Evolutionary conservation across 257 asterid genomes (phyloP), one percentile per base, ranked within the genome.

Genomic region (Plantago elongata): DNA sequence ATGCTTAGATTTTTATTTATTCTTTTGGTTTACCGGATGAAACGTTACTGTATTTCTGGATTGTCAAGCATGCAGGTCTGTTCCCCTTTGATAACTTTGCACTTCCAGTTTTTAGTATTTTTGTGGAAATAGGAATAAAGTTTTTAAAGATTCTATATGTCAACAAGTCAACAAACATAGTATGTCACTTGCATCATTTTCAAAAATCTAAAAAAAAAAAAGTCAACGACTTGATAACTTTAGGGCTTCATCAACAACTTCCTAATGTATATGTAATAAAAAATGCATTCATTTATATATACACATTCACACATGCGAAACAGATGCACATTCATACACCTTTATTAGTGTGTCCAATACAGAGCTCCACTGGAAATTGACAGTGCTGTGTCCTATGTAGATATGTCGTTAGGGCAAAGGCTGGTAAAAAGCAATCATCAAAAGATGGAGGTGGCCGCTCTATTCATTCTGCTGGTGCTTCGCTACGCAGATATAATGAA

Each of bases 391-490:
- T 73, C 74, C 56, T 40, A n/a, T 76, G 72, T 62, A 92, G 99
- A 74, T 92, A 92, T 81, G 99, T 92, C 47, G 89, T 92, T 55
- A 92, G 99, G 69, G 99, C 96, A 61, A 92, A 84, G 81, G 94
- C 99, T 66, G 99, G 99, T 67, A 92, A 83, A 78, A 83, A 82
- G 77, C 99, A 92, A 74, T 92, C 97, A 46, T 64, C 87, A 73
- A 92, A 92, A 77, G 99, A 92, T 62, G 96, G 82, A 34, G 85
- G 99, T 74, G 95, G 94, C 22, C 78, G 77, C 67, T 58, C 78
- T 74, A 81, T 77, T 48, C 99, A 92, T 79, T 92, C 99, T 71
- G 99, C 99, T 62, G 99, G 99, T 69, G 97, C 99, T 67, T 79
- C 96, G 62, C 95, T 92, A 68, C 95, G 99, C 62, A 93, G 99